phyloP scores from a whole-genome alignment of 73 alveolate species.

The Urostyla sp. region DNA sequence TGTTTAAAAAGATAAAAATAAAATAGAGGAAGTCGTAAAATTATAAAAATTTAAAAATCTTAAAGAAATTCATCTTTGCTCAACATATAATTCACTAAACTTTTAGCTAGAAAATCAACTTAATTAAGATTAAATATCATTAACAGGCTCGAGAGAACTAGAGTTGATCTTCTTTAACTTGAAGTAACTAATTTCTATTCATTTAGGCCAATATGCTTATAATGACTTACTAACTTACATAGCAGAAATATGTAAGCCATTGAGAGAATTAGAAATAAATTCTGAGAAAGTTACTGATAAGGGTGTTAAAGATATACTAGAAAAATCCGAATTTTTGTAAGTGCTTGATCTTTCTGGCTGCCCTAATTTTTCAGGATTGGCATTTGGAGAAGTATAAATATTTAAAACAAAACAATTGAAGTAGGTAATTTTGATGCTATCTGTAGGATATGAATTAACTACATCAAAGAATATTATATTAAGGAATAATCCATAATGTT shows the following conservation, averaged over 20 bases:
- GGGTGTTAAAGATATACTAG: conserved; percentile 11
- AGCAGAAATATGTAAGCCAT: conserved; percentile 16
- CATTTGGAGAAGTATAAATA: conserved; percentile 5
- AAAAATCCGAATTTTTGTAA: background rate
- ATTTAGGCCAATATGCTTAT: conserved; percentile 37
- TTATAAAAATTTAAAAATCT: conserved; percentile 8
- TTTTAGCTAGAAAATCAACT: conserved; percentile 15
- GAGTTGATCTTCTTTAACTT: conserved; percentile 25
- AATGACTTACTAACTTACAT: conserved; percentile 23
- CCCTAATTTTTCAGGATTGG: conserved; percentile 30
- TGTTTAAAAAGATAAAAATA: background rate
- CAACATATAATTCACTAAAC: background rate
- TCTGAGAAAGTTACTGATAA: conserved; percentile 8
- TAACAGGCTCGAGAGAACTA: conserved; percentile 46
- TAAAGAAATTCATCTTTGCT: background rate
- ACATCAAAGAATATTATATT: too few species aligned
- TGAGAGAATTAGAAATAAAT: conserved; percentile 31
- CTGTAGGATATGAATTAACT: too few species aligned
- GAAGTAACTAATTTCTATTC: conserved; percentile 4
- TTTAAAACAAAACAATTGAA: too few species aligned
- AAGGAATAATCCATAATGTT: too few species aligned
- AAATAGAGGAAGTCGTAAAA: conserved; percentile 26
- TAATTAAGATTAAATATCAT: conserved; percentile 27
- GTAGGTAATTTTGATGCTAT: too few species aligned
- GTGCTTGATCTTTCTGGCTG: conserved; percentile 41